Conservation (phyloP, 495 filamentous ascomycete genomes). For the Lophiostoma macrostomum region DNA sequence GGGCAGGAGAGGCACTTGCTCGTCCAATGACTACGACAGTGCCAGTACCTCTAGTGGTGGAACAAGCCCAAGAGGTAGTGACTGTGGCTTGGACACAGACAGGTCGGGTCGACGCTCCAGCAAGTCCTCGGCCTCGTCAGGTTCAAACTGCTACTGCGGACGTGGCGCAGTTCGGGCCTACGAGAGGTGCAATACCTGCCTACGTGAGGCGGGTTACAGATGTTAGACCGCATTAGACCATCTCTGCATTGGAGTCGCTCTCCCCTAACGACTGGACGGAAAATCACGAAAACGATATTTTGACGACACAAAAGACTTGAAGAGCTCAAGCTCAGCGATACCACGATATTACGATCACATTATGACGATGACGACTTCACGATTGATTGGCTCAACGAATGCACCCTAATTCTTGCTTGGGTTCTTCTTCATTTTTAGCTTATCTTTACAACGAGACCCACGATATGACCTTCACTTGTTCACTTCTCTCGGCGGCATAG, state of each 20-base stretch:
- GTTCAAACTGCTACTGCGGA: constrained; percentile 33
- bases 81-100: constrained; percentile 39
- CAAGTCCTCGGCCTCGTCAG: constrained; percentile 21
- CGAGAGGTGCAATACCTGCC: constrained; percentile 32
- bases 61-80: constrained; percentile 56
- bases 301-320: constrained; percentile 32
- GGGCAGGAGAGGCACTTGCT: constrained; percentile 48
- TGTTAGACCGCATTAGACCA: constrained; percentile 7
- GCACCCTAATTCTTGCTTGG: constrained; percentile 1
- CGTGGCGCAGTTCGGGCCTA: constrained; percentile 32
- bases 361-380: constrained; percentile 20
- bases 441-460: constrained; percentile 4
- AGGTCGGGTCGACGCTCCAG: constrained; percentile 32
- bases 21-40: constrained; percentile 46
- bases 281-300: constrained; percentile 14
- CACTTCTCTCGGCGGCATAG: constrained; percentile 22
- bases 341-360: constrained; percentile 24
- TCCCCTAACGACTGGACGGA: background rate
- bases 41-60: constrained; percentile 47
- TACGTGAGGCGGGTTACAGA: constrained; percentile 30
- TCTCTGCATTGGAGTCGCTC: constrained; percentile 11
- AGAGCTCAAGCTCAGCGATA: constrained; percentile 35
- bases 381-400: too few relatives aligned
- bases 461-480: constrained; percentile 12
- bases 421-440: constrained; percentile 6